These are phyloP conservation scores for Flammula alnicola DNA, from an alignment of 1,284 basidiomycete species.

Conservation along the genomic window DNA sequence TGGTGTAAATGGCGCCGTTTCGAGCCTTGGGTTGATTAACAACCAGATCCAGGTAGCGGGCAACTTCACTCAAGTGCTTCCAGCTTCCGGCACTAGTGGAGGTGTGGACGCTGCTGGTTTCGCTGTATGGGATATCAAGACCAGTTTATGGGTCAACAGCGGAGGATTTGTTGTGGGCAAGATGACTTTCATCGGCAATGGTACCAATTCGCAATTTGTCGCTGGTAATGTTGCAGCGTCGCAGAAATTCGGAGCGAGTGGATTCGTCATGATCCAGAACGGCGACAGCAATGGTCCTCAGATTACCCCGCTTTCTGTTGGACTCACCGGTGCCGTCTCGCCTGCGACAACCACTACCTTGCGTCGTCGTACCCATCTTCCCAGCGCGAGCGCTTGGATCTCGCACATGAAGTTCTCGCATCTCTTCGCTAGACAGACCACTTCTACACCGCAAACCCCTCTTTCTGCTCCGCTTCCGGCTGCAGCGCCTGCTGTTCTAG, in stretches of 20 bases:
- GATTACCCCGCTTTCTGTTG: conserved; percentile 61
- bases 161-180: conserved; percentile 79
- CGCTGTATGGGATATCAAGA: conserved; percentile 76
- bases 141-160: conserved; percentile 68
- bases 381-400: conserved; percentile 52
- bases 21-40: conserved; percentile 57
- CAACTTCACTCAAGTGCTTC: conserved; percentile 65
- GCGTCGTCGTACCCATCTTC: conserved; percentile 44
- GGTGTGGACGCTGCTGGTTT: conserved; percentile 65
- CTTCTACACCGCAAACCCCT: conserved; percentile 42
- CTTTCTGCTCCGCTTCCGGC: conserved; percentile 62
- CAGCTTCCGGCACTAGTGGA: conserved; percentile 39
- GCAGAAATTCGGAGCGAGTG: conserved; percentile 68
- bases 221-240: conserved; percentile 66
- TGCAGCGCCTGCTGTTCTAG: conserved; percentile 80
- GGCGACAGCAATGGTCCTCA: conserved; percentile 55
- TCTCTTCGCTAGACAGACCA: conserved; percentile 58
- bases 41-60: conserved; percentile 71
- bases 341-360: conserved; percentile 31
- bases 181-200: conserved; percentile 74
- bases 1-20: conserved; percentile 82
- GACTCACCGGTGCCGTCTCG: conserved; percentile 46
- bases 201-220: conserved; percentile 61
- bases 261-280: conserved; percentile 74
- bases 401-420: conserved; percentile 49